Conservation (phyloP, 805 yeast genomes). For the Pichia gijzeniarum region DNA sequence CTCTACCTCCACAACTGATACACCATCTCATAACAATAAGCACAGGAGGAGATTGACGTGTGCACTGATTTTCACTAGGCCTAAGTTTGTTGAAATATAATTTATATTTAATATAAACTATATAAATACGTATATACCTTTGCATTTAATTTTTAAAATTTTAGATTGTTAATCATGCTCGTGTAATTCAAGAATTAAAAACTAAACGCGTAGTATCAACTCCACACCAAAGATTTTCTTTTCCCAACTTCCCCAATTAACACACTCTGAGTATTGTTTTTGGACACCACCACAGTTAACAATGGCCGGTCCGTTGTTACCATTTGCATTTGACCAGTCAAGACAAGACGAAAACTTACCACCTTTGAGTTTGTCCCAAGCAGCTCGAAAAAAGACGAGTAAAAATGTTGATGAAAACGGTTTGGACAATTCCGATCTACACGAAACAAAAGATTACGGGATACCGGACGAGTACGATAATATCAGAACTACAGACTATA, state of each 20-base stretch:
- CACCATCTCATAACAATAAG: constrained; percentile 9
- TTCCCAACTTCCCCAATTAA: no score
- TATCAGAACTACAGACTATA: neutral
- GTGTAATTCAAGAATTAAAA: no score
- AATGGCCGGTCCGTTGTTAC: constrained; percentile 30
- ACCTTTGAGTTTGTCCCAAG: constrained; percentile 19
- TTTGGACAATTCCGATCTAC: neutral
- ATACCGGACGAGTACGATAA: neutral
- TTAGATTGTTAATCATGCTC: no score
- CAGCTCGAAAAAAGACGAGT: constrained; percentile 13
- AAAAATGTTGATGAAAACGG: neutral
- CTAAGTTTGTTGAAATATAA: constrained; percentile 28
- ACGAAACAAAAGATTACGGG: no score
- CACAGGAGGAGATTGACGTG: constrained; percentile 42
- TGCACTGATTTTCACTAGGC: constrained; percentile 40
- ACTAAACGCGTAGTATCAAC: no score
- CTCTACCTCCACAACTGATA: neutral
- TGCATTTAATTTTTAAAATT: no score
- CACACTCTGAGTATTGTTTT: neutral
- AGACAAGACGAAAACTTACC: constrained; percentile 22
- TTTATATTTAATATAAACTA: no score
- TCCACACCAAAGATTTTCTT: no score
- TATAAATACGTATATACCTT: no score
- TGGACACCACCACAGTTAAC: constrained; percentile 4
- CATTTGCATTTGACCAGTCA: constrained; percentile 42